phyloP scores from a whole-genome alignment of 2,329 filamentous ascomycete genomes.

The Pseudogymnoascus verrucosus region DNA sequence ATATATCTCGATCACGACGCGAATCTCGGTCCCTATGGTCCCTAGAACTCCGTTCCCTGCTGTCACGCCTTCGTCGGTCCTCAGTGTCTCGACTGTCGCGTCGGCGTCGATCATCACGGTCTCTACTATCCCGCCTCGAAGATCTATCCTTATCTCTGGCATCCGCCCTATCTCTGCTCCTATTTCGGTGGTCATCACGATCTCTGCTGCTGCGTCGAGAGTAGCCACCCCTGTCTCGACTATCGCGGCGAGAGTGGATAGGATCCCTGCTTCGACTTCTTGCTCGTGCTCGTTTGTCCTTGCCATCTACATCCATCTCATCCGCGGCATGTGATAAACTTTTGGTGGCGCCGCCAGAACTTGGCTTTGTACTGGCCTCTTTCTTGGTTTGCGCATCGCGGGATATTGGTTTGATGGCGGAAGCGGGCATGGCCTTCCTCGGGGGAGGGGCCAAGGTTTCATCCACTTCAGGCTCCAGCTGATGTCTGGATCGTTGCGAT shows the following conservation, averaged over 20 bases:
- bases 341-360: background rate
- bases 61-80: constrained; percentile 26
- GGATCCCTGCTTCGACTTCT: constrained; percentile 24
- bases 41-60: constrained; percentile 11
- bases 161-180: background rate
- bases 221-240: constrained; percentile 11
- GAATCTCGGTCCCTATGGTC: constrained; percentile 5
- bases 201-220: constrained; percentile 15
- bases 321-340: background rate
- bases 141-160: constrained; percentile 18
- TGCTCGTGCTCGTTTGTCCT: background rate
- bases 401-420: constrained; percentile 28
- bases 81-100: constrained; percentile 22
- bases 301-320: background rate
- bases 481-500: constrained; percentile 25
- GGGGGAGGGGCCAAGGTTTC: constrained; percentile 27
- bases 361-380: background rate
- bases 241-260: constrained; percentile 17
- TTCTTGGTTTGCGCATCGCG: constrained; percentile 21
- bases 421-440: constrained; percentile 26
- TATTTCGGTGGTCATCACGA: constrained; percentile 7
- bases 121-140: constrained; percentile 17
- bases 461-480: constrained; percentile 28
- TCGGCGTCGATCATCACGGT: constrained; percentile 21
- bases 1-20: constrained; percentile 9